phyloP scores from a whole-genome alignment of 371 early-diverging fungal species.

The Rhizopus delemar region DNA sequence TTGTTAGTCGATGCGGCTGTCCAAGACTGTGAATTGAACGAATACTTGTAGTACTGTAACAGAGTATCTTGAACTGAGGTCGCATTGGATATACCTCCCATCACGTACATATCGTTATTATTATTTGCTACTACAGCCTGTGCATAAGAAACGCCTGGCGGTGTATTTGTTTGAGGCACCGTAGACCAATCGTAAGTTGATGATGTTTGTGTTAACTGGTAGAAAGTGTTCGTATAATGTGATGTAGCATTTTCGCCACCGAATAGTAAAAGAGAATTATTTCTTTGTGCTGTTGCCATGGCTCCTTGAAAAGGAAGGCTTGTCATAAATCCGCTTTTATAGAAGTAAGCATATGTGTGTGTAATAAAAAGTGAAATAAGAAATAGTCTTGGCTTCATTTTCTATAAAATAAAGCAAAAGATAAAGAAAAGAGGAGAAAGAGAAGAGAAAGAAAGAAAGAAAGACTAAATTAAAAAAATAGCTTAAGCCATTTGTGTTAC shows the following conservation, averaged over 20 bases:
- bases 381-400: not conserved
- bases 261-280: slow-evolving; percentile 26
- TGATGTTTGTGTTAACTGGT: slow-evolving; percentile 26
- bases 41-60: slow-evolving; percentile 22
- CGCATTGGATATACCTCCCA: slow-evolving; percentile 26
- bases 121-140: slow-evolving; percentile 25
- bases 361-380: not conserved
- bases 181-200: slow-evolving; percentile 22
- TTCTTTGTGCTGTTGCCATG: slow-evolving; percentile 31
- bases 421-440: not conserved
- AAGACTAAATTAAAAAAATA: not conserved
- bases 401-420: not conserved
- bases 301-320: slow-evolving; percentile 32
- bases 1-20: slow-evolving; percentile 13
- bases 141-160: slow-evolving; percentile 18
- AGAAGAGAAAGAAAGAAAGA: not conserved
- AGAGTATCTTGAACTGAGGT: slow-evolving; percentile 7
- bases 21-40: slow-evolving; percentile 26
- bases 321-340: slow-evolving; percentile 25
- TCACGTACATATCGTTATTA: slow-evolving; percentile 17
- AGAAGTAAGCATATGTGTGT: slow-evolving; percentile 24
- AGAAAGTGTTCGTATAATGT: slow-evolving; percentile 28
- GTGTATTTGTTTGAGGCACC: slow-evolving; percentile 27
- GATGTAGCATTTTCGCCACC: slow-evolving; percentile 33
- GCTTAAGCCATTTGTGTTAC: slow-evolving; percentile 2